Evolutionary conservation across 345 rosid genomes (phyloP).

Genomic region (Eucalyptus tenuipes): DNA sequence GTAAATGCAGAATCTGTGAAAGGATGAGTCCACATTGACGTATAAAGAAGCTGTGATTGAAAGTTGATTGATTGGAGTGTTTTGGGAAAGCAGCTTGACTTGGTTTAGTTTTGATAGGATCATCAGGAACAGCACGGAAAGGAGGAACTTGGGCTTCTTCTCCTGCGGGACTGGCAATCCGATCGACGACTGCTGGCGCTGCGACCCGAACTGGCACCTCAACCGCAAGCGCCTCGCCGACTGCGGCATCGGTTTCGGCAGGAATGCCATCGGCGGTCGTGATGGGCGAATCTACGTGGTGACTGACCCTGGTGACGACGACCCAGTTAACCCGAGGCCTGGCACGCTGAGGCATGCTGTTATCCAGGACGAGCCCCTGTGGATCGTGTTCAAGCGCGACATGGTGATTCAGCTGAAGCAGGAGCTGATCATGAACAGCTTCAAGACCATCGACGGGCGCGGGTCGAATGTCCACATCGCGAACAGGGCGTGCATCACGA

Average conservation of each 20-base stretch:
- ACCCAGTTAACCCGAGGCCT: slow-evolving; percentile 80
- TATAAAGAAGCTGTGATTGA: neutral
- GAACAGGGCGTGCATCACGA: slow-evolving; percentile 81
- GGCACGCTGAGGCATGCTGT: slow-evolving; percentile 91
- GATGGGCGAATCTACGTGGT: slow-evolving; percentile 81
- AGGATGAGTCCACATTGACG: neutral
- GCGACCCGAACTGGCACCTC: slow-evolving; percentile 72
- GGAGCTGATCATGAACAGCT: slow-evolving; percentile 82
- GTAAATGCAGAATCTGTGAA: neutral
- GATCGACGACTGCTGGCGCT: slow-evolving; percentile 89
- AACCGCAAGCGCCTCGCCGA: slow-evolving; percentile 86
- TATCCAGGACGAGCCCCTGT: slow-evolving; percentile 72
- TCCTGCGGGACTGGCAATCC: slow-evolving; percentile 89
- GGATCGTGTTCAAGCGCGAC: slow-evolving; percentile 91
- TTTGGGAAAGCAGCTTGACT: neutral
- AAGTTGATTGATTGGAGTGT: neutral
- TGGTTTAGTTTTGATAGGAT: slow-evolving; percentile 30
- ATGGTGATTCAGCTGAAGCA: slow-evolving; percentile 84
- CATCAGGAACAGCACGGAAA: slow-evolving; percentile 53
- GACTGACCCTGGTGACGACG: slow-evolving; percentile 62
- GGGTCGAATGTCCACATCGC: slow-evolving; percentile 87
- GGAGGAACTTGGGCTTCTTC: slow-evolving; percentile 70
- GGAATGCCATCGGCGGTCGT: slow-evolving; percentile 87
- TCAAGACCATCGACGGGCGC: slow-evolving; percentile 90
- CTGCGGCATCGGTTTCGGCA: slow-evolving; percentile 89